Percentiles rank a stretch among this genome's conserved stretches.
phyloP scores from a whole-genome alignment of 805 yeast genomes.

The Barnettozyma pratensis region DNA sequence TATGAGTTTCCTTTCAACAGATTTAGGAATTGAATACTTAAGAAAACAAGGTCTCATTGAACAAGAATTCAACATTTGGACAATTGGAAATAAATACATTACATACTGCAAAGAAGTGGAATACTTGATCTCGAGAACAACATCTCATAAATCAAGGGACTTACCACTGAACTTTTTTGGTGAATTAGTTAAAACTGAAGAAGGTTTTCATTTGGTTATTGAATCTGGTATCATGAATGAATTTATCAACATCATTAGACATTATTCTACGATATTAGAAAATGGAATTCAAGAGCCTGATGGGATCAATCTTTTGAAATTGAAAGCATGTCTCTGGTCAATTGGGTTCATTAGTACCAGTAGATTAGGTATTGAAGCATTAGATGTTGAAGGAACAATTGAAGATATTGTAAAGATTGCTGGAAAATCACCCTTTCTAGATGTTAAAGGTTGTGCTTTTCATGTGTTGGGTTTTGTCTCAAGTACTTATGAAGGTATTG shows the following conservation, averaged over 20 bases:
- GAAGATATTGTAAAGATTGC: slow-evolving; percentile 50
- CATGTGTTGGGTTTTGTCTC: slow-evolving; percentile 73
- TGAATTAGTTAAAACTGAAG: slow-evolving; percentile 72
- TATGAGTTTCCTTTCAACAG: slow-evolving; percentile 56
- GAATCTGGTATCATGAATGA: slow-evolving; percentile 42
- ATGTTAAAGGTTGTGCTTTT: slow-evolving; percentile 71
- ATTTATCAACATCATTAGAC: slow-evolving; percentile 31
- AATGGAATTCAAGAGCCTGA: slow-evolving; percentile 11
- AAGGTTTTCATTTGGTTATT: slow-evolving; percentile 63
- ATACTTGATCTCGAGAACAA: slow-evolving; percentile 25
- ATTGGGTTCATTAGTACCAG: slow-evolving; percentile 79
- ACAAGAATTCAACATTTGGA: slow-evolving; percentile 66
- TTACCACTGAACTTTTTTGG: slow-evolving; percentile 73
- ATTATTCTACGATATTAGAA: slow-evolving; percentile 25
- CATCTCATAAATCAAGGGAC: slow-evolving; percentile 12
- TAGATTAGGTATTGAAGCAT: slow-evolving; percentile 55
- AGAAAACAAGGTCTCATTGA: slow-evolving; percentile 55
- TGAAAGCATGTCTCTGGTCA: slow-evolving; percentile 84
- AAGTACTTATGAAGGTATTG: slow-evolving; percentile 72
- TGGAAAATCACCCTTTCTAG: slow-evolving; percentile 43
- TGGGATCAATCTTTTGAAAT: slow-evolving; percentile 34
- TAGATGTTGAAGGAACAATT: slow-evolving; percentile 49
- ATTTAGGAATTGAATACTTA: slow-evolving; percentile 66
- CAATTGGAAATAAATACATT: slow-evolving; percentile 36
- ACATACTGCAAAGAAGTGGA: slow-evolving; percentile 47